These are phyloP conservation scores for Jacaranda mimosifolia DNA, from an alignment of 257 asterid species.

Conservation along the genomic window DNA sequence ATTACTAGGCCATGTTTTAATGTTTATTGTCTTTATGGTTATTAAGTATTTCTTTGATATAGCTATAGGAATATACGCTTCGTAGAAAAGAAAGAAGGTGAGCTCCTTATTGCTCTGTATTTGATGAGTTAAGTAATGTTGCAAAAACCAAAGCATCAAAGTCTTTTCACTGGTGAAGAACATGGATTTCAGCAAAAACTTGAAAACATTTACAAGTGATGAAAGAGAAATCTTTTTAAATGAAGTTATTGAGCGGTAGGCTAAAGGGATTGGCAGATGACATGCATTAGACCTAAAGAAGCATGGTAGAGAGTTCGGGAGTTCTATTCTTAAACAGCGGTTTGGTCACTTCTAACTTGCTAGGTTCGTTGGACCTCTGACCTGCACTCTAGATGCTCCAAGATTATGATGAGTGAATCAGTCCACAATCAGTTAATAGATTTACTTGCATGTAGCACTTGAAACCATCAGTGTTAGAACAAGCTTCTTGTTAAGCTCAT, in stretches of 20 bases:
- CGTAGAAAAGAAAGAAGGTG: not conserved
- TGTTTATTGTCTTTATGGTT: not conserved
- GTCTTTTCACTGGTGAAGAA: conserved; percentile 1
- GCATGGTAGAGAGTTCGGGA: no score
- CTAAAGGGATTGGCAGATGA: not conserved
- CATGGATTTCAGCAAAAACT: not conserved
- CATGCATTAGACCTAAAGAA: not conserved
- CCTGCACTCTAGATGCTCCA: not conserved
- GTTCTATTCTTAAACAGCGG: no score
- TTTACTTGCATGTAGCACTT: not conserved
- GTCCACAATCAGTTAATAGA: not conserved
- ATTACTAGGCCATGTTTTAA: not conserved
- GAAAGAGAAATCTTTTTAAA: not conserved
- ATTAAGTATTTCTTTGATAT: not conserved
- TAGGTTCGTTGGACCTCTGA: not conserved
- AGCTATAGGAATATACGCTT: conserved; percentile 1
- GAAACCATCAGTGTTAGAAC: not conserved
- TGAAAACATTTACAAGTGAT: not conserved
- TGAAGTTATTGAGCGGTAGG: not conserved
- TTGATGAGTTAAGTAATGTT: not conserved
- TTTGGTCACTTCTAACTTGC: no score
- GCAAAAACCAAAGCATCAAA: conserved; percentile 1
- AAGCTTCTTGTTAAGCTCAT: not conserved
- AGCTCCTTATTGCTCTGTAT: not conserved
- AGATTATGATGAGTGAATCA: not conserved